Percentiles rank a stretch among this genome's conserved stretches.
phyloP scores from a whole-genome alignment of 352 stramenopile genomes.

The Phytophthora fragariae region DNA sequence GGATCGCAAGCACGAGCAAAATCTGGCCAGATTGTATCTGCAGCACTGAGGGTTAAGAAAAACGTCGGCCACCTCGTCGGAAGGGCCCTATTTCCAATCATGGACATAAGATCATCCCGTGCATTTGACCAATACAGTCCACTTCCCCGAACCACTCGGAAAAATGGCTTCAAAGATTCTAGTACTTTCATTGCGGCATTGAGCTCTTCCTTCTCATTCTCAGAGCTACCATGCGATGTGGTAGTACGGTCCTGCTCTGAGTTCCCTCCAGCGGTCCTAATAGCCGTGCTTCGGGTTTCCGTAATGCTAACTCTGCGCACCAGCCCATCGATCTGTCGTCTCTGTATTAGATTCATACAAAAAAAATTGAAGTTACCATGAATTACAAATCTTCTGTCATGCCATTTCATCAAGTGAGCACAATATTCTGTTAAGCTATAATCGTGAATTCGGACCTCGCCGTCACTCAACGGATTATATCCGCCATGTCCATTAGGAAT shows the following conservation, averaged over 20 bases:
- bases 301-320: slow-evolving; percentile 7
- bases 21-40: too few species aligned
- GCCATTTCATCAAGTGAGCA: slow-evolving; percentile 22
- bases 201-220: background rate
- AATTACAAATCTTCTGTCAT: background rate
- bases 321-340: slow-evolving; percentile 11
- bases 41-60: too few species aligned
- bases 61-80: slow-evolving; percentile 26
- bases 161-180: slow-evolving; percentile 23
- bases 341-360: slow-evolving; percentile 18
- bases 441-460: background rate
- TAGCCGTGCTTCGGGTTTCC: too few species aligned
- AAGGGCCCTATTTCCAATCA: slow-evolving; percentile 26
- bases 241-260: background rate
- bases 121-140: slow-evolving; percentile 21
- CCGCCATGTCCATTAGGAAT: too few species aligned
- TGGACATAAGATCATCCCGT: slow-evolving; percentile 26
- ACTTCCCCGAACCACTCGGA: slow-evolving; percentile 8
- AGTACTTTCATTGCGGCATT: slow-evolving; percentile 1
- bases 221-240: background rate
- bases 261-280: background rate
- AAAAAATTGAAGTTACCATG: slow-evolving; percentile 21
- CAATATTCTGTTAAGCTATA: slow-evolving; percentile 22
- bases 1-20: too few species aligned
- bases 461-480: too few species aligned